Evolutionary conservation across 768 basidiomycete species (phyloP).

Genomic region (Postia placenta): DNA sequence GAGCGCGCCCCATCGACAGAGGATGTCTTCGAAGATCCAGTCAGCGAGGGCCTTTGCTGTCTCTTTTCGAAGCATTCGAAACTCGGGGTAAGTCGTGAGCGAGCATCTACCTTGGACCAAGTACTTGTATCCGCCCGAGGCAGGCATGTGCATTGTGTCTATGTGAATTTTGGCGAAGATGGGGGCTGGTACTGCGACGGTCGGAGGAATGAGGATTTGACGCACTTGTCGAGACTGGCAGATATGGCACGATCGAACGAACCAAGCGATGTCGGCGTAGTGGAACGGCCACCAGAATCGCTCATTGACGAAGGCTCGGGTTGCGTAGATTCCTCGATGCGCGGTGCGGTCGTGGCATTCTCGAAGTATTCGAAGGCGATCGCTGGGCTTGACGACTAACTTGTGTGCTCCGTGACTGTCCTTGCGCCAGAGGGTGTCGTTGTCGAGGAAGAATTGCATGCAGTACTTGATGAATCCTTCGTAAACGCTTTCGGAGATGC

Average conservation of each 20-base stretch:
- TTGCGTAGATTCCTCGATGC: constrained; percentile 16
- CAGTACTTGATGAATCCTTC: background rate
- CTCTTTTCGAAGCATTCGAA: constrained; percentile 21
- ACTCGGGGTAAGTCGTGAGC: constrained; percentile 24
- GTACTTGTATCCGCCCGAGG: constrained; percentile 26
- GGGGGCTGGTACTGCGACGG: constrained; percentile 12
- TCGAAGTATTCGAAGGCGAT: constrained; percentile 5
- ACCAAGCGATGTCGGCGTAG: constrained; percentile 16
- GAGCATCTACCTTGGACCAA: constrained; percentile 33
- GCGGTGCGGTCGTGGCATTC: constrained; percentile 14
- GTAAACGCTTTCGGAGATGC: constrained; percentile 4
- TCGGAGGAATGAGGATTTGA: constrained; percentile 21
- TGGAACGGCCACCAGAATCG: constrained; percentile 24
- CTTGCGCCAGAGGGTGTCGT: constrained; percentile 6
- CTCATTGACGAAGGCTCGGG: background rate
- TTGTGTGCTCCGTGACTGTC: constrained; percentile 12
- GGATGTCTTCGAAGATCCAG: constrained; percentile 31
- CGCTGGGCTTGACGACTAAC: constrained; percentile 7
- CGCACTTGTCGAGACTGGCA: constrained; percentile 28
- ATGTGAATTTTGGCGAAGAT: constrained; percentile 32
- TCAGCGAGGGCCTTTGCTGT: constrained; percentile 20
- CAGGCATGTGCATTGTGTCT: constrained; percentile 37
- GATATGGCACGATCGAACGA: constrained; percentile 26
- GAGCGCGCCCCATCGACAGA: constrained; percentile 36
- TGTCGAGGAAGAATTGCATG: background rate